phyloP scores from a whole-genome alignment of 169 alveolate species.

The Theileria annulata region DNA sequence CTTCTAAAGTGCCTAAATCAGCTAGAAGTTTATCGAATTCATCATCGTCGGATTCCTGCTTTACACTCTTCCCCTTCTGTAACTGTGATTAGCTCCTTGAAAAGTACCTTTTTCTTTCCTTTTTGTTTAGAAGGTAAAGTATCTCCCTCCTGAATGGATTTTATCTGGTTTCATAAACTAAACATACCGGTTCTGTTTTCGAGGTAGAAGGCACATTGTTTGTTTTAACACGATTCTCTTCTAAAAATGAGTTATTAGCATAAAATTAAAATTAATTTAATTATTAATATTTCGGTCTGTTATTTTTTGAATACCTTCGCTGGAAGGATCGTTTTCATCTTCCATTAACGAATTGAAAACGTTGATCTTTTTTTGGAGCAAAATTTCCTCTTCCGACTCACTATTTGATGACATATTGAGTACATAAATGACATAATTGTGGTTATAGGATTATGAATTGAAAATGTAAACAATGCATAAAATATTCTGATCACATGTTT shows the following conservation, averaged over 20 bases:
- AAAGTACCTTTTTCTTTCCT: conserved; percentile 2
- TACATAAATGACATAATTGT: neutral
- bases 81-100: neutral
- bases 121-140: neutral
- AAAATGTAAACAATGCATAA: neutral
- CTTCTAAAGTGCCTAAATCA: conserved; percentile 37
- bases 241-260: neutral
- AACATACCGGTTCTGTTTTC: neutral
- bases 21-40: conserved; percentile 59
- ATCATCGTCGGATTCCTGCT: conserved; percentile 52
- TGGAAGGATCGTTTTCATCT: conserved; percentile 12
- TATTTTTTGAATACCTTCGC: neutral
- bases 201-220: neutral
- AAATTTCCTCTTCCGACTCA: conserved; percentile 1
- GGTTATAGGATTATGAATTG: neutral
- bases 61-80: conserved; percentile 40
- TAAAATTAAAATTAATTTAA: neutral
- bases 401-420: neutral
- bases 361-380: conserved; percentile 1
- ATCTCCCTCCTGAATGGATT: neutral
- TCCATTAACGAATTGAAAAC: neutral
- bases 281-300: neutral
- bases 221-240: neutral
- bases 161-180: neutral
- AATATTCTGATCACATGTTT: neutral